Evolutionary conservation across 441 rosid genomes (phyloP).

Genomic region (Hypseocharis bilobata): DNA sequence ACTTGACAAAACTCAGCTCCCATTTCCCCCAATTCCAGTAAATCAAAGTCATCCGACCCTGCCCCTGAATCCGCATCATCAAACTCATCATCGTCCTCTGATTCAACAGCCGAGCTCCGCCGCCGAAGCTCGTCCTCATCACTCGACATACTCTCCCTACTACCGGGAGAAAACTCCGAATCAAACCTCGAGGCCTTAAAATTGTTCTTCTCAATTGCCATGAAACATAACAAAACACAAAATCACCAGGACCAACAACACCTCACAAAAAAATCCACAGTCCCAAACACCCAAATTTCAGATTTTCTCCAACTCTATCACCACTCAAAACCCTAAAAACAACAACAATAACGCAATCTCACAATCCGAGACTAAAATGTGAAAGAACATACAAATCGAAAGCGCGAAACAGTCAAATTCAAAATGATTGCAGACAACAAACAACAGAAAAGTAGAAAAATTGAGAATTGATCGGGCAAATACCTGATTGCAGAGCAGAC

Average conservation of each 20-base stretch:
- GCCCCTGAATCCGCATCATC: conserved; percentile 96
- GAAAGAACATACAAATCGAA: neutral
- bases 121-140: conserved; percentile 53
- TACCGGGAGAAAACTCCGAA: conserved; percentile 68
- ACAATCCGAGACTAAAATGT: conserved; percentile 6
- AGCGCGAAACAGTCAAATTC: conserved; percentile 6
- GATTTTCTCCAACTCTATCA: conserved; percentile 1
- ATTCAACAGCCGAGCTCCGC: conserved; percentile 47
- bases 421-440: conserved; percentile 14
- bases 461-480: conserved; percentile 10
- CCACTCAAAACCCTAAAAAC: conserved; percentile 38
- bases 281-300: neutral
- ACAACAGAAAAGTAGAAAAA: neutral
- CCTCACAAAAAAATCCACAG: conserved; percentile 1
- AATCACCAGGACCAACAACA: neutral
- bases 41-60: conserved; percentile 94
- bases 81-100: conserved; percentile 69
- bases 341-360: conserved; percentile 10
- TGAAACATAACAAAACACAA: conserved; percentile 26
- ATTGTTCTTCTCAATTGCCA: conserved; percentile 96
- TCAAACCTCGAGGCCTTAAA: conserved; percentile 70
- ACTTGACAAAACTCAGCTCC: conserved; percentile 86
- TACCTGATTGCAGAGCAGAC: conserved; percentile 27
- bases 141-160: conserved; percentile 66
- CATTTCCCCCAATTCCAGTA: conserved; percentile 85